Conservation (phyloP, 2,329 filamentous ascomycete genomes). For the Sordariomycetes sp. region DNA sequence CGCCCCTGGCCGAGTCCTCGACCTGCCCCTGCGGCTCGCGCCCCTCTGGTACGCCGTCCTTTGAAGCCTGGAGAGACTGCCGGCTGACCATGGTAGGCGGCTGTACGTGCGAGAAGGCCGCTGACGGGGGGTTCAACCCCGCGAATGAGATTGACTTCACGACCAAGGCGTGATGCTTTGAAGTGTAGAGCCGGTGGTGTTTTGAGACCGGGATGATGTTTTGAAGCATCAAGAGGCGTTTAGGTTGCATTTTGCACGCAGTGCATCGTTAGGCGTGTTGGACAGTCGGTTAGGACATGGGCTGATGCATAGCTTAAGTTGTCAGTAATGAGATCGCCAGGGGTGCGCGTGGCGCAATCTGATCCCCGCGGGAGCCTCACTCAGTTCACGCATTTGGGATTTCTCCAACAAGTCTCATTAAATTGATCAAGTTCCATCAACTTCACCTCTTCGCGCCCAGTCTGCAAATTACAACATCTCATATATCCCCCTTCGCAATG, state of each 20-base stretch:
- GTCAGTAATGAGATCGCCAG: too few relatives aligned
- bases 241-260: too few relatives aligned
- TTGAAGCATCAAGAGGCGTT: too few relatives aligned
- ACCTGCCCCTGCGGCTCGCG: slow-evolving; percentile 73
- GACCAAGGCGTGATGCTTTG: slow-evolving; percentile 30
- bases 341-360: too few relatives aligned
- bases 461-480: too few relatives aligned
- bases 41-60: slow-evolving; percentile 49
- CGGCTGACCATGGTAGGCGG: slow-evolving; percentile 32
- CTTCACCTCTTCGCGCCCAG: slow-evolving; percentile 20
- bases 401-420: too few relatives aligned
- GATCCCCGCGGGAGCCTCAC: too few relatives aligned
- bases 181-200: background rate
- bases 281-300: background rate
- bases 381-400: too few relatives aligned
- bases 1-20: slow-evolving; percentile 41
- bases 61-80: background rate
- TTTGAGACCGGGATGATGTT: too few relatives aligned
- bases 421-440: too few relatives aligned
- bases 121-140: slow-evolving; percentile 51
- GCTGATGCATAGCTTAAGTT: too few relatives aligned
- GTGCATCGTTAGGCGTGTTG: background rate
- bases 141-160: slow-evolving; percentile 81
- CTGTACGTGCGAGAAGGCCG: slow-evolving; percentile 76
- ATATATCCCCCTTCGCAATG: background rate